These are phyloP conservation scores for Podospora comata DNA, from an alignment of 495 filamentous ascomycete species.

Conservation along the genomic window DNA sequence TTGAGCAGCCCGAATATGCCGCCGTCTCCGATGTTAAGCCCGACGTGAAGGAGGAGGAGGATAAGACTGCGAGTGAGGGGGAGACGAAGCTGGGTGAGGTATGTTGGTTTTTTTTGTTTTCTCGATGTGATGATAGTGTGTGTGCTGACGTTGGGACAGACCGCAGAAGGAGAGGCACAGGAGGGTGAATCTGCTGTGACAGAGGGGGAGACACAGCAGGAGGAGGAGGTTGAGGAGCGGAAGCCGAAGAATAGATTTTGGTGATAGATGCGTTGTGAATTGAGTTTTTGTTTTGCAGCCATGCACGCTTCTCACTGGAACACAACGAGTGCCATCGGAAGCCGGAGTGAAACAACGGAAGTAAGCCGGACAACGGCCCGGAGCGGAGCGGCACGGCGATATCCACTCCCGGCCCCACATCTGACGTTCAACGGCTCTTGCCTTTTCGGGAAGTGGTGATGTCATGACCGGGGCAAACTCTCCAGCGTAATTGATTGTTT, in stretches of 20 bases:
- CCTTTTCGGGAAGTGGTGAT: slow-evolving; percentile 5
- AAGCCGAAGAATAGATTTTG: background rate
- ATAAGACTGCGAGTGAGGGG: background rate
- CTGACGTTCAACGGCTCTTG: background rate
- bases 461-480: slow-evolving; percentile 4
- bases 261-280: too few species aligned
- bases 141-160: background rate
- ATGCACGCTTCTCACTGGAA: too few species aligned
- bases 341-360: too few species aligned
- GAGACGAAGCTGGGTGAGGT: background rate
- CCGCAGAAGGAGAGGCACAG: background rate
- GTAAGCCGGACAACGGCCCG: background rate
- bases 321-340: too few species aligned
- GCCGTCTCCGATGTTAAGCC: slow-evolving; percentile 26
- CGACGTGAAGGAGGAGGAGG: slow-evolving; percentile 28
- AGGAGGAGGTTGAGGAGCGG: background rate
- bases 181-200: background rate
- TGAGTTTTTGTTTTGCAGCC: too few species aligned
- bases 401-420: background rate
- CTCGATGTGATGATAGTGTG: background rate
- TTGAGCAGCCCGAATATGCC: slow-evolving; percentile 25
- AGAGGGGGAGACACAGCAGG: background rate
- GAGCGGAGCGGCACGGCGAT: background rate
- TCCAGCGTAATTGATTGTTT: background rate
- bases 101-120: background rate